phyloP scores from a whole-genome alignment of 495 filamentous ascomycete species.

The Trichoderma erinaceum region DNA sequence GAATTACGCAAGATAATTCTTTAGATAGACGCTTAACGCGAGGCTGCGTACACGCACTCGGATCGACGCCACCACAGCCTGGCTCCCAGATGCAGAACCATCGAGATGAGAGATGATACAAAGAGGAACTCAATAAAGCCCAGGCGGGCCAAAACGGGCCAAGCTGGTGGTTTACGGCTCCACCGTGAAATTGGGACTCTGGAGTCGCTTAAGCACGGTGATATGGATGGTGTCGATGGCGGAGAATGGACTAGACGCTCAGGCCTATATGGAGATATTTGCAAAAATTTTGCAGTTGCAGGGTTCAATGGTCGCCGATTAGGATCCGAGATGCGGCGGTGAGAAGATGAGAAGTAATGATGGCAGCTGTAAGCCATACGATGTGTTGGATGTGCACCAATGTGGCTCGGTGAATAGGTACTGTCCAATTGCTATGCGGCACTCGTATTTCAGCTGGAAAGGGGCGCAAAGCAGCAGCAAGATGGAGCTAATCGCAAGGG shows the following conservation, averaged over 20 bases:
- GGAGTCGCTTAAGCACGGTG: neutral
- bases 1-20: neutral
- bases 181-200: neutral
- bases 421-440: no score
- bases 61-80: neutral
- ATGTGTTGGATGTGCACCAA: neutral
- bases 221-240: neutral
- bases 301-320: neutral
- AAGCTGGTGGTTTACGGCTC: no score
- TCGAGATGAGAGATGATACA: neutral
- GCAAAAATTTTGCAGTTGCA: neutral
- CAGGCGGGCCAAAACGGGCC: no score
- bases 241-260: neutral
- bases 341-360: neutral
- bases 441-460: no score
- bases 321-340: constrained; percentile 3
- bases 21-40: neutral
- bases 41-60: neutral
- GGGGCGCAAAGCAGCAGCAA: no score
- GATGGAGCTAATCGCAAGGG: no score
- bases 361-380: neutral
- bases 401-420: neutral
- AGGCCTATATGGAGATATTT: neutral
- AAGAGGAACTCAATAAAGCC: neutral
- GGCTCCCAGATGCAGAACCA: neutral